These are phyloP conservation scores for Dothideomycetidae sp. DNA, from an alignment of 2,329 filamentous ascomycete species.

Conservation along the genomic window DNA sequence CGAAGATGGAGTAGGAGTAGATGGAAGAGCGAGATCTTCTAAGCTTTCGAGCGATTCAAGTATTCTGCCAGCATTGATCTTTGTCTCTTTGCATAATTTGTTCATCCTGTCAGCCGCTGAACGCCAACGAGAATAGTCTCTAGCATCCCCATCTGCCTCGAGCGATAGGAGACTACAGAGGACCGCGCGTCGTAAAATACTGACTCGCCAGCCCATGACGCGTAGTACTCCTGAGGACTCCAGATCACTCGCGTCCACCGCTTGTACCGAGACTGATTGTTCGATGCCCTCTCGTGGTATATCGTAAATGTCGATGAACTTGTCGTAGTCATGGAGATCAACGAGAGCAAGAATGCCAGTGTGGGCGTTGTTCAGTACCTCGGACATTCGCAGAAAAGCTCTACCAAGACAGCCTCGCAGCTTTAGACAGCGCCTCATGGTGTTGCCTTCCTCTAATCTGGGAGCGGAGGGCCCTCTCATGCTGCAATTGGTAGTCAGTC, in stretches of 20 bases:
- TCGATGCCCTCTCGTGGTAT: slow-evolving; percentile 33
- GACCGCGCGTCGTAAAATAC: slow-evolving; percentile 68
- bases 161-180: slow-evolving; percentile 81
- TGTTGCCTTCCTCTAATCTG: slow-evolving; percentile 63
- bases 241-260: slow-evolving; percentile 59
- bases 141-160: slow-evolving; percentile 62
- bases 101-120: slow-evolving; percentile 62
- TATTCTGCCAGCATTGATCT: slow-evolving; percentile 49
- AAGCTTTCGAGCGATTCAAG: slow-evolving; percentile 61
- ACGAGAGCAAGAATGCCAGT: slow-evolving; percentile 56
- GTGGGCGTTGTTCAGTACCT: slow-evolving; percentile 57
- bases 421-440: slow-evolving; percentile 60
- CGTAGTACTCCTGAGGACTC: slow-evolving; percentile 70
- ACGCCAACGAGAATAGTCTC: slow-evolving; percentile 67
- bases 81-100: slow-evolving; percentile 47
- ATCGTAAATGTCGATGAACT: slow-evolving; percentile 64
- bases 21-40: slow-evolving; percentile 42
- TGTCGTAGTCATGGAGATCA: slow-evolving; percentile 69
- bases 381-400: slow-evolving; percentile 55
- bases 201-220: slow-evolving; percentile 50
- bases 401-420: slow-evolving; percentile 62
- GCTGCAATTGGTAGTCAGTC: no score
- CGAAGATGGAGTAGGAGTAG: slow-evolving; percentile 32
- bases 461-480: slow-evolving; percentile 85
- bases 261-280: slow-evolving; percentile 34